These are phyloP conservation scores for Coemansia sp. DNA, from an alignment of 192 early-diverging fungal genomes.

Conservation along the genomic window DNA sequence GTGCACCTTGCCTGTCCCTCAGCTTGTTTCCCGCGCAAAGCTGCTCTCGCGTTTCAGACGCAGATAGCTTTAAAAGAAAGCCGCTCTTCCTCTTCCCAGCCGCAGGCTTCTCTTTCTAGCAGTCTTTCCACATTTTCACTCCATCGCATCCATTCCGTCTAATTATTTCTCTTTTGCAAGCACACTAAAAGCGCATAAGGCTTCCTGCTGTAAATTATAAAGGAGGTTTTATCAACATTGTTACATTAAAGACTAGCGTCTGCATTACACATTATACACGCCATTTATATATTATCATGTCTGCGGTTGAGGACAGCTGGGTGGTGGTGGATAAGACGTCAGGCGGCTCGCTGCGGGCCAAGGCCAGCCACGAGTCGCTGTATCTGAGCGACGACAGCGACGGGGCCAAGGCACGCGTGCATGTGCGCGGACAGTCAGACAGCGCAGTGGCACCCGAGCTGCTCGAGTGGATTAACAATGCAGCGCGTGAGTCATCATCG, in stretches of 20 bases:
- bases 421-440: constrained; percentile 20
- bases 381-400: constrained; percentile 27
- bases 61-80: too few relatives aligned
- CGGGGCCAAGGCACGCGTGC: constrained; percentile 31
- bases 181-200: background rate
- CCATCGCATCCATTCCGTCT: too few relatives aligned
- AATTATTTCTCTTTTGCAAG: background rate
- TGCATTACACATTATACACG: background rate
- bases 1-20: constrained; percentile 4
- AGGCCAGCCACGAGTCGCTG: constrained; percentile 53
- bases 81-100: too few relatives aligned
- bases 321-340: constrained; percentile 55
- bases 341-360: constrained; percentile 37
- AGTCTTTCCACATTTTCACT: too few relatives aligned
- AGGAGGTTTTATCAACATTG: background rate
- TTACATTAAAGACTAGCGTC: background rate
- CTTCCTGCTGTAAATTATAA: background rate
- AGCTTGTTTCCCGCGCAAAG: background rate
- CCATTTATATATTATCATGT: constrained; percentile 4
- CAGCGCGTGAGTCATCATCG: constrained; percentile 35
- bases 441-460: constrained; percentile 40
- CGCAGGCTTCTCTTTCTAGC: too few relatives aligned
- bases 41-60: too few relatives aligned
- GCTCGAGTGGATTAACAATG: constrained; percentile 48
- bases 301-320: constrained; percentile 50